Evolutionary conservation across 2,329 filamentous ascomycete genomes (phyloP), one percentile per base, ranked within the genome.

Genomic region (Chaetomiaceae sp.): DNA sequence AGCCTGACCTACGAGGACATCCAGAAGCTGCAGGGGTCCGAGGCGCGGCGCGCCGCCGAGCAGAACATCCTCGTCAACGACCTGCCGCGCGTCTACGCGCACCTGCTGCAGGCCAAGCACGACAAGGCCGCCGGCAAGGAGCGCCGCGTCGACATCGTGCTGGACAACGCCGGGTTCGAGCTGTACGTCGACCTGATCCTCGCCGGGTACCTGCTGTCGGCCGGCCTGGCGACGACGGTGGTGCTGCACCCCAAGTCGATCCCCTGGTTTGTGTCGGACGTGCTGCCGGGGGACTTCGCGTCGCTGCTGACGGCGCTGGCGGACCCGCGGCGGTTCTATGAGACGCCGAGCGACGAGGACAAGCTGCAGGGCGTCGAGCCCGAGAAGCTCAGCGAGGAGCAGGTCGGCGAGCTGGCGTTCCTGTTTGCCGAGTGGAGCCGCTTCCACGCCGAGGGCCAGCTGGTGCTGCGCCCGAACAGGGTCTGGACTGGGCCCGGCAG

Each of bases 201-300:
- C 2, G 91, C 89, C 0, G 92, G 91, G 1, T 99, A 95, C 66
- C 77, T 99, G 13, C 77, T 99, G 6, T 84, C 89, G 0, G 78
- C 89, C 0, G 88, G 86, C 0, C 81, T 99, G 5, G 93, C 93
- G 0, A 96, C 91, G 0, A 82, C 83, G 20, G 78, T 99, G 13
- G 83, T 97, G 17, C 78, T 99, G 9, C 91, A 96, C 63, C 91
- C 93, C 45, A 99, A 99, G 72, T 85, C 83, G 19, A 91, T 99
- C 52, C 93, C 93, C 1, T 99, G 93, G 93, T 99, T 97, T 65
- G 93, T 99, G 42, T 96, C 90, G 1, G 93, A 99, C 63, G 93
- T 97, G 3, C 70, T 96, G 10, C 91, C 92, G 0, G 77, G 74
- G 35, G 93, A 99, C 70, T 96, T 97, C 61, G 77, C 76, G 1